A percentile compares a stretch with the other conserved stretches of the same genome.
Evolutionary conservation across 345 rosid species (phyloP).

Genomic region (Ceriops decandra): DNA sequence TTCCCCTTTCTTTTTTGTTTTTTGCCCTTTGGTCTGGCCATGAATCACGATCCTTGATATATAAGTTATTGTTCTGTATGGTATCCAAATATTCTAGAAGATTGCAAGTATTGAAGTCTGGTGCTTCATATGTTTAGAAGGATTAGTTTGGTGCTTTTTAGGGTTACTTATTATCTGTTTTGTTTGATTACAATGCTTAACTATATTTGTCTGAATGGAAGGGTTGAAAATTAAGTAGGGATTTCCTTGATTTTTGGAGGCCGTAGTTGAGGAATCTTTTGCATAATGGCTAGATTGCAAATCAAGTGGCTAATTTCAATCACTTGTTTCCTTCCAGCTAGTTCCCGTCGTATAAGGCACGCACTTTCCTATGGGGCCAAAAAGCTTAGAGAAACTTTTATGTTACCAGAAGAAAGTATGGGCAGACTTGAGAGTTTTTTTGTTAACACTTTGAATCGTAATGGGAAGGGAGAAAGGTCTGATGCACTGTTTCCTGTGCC

Average conservation of each 20-base stretch:
- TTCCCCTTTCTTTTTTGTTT: not conserved
- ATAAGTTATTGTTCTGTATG: too few species aligned
- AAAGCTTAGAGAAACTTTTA: slow-evolving; percentile 53
- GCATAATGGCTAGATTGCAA: not conserved
- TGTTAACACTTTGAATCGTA: slow-evolving; percentile 60
- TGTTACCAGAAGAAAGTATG: slow-evolving; percentile 54
- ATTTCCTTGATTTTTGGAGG: not conserved
- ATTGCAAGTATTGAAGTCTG: too few species aligned
- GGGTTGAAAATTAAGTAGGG: not conserved
- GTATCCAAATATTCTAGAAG: too few species aligned
- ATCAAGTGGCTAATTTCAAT: not conserved
- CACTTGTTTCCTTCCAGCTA: slow-evolving; percentile 40
- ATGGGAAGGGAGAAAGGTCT: slow-evolving; percentile 80
- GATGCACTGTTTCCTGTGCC: slow-evolving; percentile 63
- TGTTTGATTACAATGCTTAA: too few species aligned
- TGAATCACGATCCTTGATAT: not conserved
- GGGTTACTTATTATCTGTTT: too few species aligned
- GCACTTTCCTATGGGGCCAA: slow-evolving; percentile 59
- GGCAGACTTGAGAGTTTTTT: slow-evolving; percentile 66
- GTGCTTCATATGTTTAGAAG: too few species aligned
- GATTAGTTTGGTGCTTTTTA: too few species aligned
- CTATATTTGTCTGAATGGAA: too few species aligned
- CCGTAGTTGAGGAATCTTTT: not conserved
- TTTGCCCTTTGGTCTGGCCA: not conserved
- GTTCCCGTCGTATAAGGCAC: slow-evolving; percentile 54